Base-by-base conservation (phyloP, 768 basidiomycete species). In the Strobilomyces confusus region DNA sequence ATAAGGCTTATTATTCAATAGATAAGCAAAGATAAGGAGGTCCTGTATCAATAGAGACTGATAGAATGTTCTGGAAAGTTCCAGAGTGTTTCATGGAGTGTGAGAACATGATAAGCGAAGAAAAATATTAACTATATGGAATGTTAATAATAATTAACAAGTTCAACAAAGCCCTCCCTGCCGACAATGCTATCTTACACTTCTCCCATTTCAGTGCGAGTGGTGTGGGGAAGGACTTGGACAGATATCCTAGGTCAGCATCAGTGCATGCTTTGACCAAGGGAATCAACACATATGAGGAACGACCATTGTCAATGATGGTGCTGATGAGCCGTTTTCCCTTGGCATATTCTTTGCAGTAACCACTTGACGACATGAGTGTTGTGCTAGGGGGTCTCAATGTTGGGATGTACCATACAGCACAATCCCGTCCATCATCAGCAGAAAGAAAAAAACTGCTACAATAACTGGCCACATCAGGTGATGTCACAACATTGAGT, bases 261-360 rank as follows among this genome's bases (percentile, higher is more conserved):
- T 55, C 4, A 42, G 20, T 12, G 19, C 9, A 12, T 25, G 20
- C 1, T 9, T 30, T 34, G 13, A 36, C 2, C 4, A n/a, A 8
- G 23, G 1, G 22, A 19, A 34, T 20, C 8, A 33, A 69, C 78
- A 3, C 50, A 89, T 87, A 81, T 80, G 7, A 97, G 76, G 48
- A 93, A 75, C 94, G 92, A 97, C 0, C 91, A 63, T 97, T 92
- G 17, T 92, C 90, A 7, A 95, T 76, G 73, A 89, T 92, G n/a
- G 92, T 75, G 1, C 93, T 93, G 13, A 91, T 73, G 0, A 89
- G 85, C 1, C 89, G 82, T 63, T 92, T 91, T 3, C 92, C 91
- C 64, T 94, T 93, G 20, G 71, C 63, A 60, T 94, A 95, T 69
- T 92, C 88, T 67, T 97, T 95, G 65, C 87, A 91, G 66, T 95